phyloP scores from a whole-genome alignment of 805 yeast species.

The Candida montana region DNA sequence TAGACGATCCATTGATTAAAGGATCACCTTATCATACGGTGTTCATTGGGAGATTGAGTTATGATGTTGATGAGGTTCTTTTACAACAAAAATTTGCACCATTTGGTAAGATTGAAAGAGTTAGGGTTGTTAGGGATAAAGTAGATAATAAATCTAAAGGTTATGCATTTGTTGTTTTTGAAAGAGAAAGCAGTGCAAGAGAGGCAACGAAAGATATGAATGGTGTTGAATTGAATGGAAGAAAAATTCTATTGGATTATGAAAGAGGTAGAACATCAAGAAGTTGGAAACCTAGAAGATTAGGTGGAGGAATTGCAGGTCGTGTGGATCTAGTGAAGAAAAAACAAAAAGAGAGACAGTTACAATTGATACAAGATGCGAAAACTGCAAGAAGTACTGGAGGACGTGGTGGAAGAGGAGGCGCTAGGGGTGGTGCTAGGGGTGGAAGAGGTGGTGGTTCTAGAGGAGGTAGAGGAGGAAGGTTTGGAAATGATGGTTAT shows the following conservation, averaged over 20 bases:
- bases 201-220: constrained; percentile 58
- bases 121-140: constrained; percentile 51
- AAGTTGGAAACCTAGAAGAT: constrained; percentile 65
- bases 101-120: constrained; percentile 67
- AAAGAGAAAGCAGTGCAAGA: constrained; percentile 52
- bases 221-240: constrained; percentile 42
- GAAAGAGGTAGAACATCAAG: constrained; percentile 64
- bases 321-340: constrained; percentile 48
- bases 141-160: constrained; percentile 59
- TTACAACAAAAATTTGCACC: constrained; percentile 53
- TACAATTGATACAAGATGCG: constrained; percentile 6
- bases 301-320: constrained; percentile 96
- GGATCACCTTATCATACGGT: constrained; percentile 79
- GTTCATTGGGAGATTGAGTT: constrained; percentile 70
- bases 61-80: constrained; percentile 60
- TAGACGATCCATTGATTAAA: constrained; percentile 46
- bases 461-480: constrained; percentile 4
- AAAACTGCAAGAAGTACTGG: constrained; percentile 12
- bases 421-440: constrained; percentile 11
- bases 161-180: constrained; percentile 77
- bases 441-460: background rate
- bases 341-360: constrained; percentile 11
- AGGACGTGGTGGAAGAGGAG: constrained; percentile 14
- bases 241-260: constrained; percentile 61
- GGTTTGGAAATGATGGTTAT: background rate